These are phyloP conservation scores for Candida wancherniae DNA, from an alignment of 805 yeast genomes.

Conservation along the genomic window DNA sequence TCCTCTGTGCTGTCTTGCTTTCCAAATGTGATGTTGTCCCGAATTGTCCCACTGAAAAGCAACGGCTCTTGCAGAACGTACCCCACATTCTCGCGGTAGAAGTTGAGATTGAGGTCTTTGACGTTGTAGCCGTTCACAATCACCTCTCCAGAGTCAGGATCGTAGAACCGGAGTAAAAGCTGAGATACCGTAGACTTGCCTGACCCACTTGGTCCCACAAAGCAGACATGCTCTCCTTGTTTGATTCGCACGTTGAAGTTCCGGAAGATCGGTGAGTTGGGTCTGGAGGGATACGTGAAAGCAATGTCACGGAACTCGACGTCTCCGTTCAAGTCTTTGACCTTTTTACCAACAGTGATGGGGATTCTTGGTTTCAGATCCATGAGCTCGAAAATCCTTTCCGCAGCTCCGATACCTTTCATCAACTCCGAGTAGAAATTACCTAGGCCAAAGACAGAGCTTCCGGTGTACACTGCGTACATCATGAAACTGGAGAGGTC, in stretches of 20 bases:
- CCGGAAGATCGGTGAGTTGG: conserved; percentile 60
- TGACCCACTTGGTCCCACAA: conserved; percentile 96
- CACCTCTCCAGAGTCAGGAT: conserved; percentile 63
- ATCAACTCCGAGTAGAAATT: conserved; percentile 89
- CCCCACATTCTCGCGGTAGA: conserved; percentile 72
- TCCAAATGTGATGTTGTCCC: conserved; percentile 82
- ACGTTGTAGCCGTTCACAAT: conserved; percentile 62
- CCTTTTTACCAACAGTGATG: conserved; percentile 56
- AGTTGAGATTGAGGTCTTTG: conserved; percentile 61
- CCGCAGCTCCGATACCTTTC: conserved; percentile 97
- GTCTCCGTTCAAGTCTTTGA: conserved; percentile 43
- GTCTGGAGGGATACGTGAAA: conserved; percentile 83
- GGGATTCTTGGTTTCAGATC: conserved; percentile 71
- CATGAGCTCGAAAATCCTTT: conserved; percentile 80
- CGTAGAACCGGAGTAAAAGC: conserved; percentile 76
- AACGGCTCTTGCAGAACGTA: conserved; percentile 92
- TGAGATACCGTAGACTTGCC: conserved; percentile 90
- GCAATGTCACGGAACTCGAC: conserved; percentile 59
- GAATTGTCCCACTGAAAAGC: conserved; percentile 77
- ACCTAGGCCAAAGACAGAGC: conserved; percentile 87
- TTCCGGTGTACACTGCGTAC: conserved; percentile 92
- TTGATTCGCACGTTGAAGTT: conserved; percentile 55
- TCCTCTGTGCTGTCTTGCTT: conserved; percentile 51
- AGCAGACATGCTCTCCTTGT: conserved; percentile 85
- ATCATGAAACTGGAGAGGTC: conserved; percentile 89